Evolutionary conservation across 345 rosid genomes (phyloP).

Genomic region (Bruguiera sexangula): DNA sequence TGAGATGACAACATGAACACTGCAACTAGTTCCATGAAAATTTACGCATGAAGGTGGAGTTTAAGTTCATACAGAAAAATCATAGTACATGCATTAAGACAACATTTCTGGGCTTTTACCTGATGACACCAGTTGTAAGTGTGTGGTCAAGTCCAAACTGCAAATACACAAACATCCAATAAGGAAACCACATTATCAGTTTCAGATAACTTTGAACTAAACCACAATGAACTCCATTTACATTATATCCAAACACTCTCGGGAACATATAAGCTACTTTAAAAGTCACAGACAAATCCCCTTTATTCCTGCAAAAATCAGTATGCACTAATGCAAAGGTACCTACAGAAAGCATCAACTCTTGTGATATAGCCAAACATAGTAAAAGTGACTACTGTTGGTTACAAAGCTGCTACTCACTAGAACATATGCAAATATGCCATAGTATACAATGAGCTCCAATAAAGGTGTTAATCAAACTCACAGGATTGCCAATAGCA

Average conservation of each 20-base stretch:
- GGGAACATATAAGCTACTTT: neutral
- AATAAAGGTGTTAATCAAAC: slow-evolving; percentile 20
- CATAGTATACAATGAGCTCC: neutral
- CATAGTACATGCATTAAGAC: neutral
- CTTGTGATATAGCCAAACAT: neutral
- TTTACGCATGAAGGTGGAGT: neutral
- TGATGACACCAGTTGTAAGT: slow-evolving; percentile 92
- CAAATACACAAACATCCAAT: slow-evolving; percentile 18
- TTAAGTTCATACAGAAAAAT: too few species aligned
- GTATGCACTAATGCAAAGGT: too few species aligned
- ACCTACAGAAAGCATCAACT: too few species aligned
- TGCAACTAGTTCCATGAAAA: neutral
- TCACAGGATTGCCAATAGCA: slow-evolving; percentile 97
- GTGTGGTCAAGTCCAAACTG: slow-evolving; percentile 99
- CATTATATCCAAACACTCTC: neutral
- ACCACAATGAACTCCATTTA: neutral
- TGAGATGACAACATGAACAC: too few species aligned
- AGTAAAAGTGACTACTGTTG: neutral
- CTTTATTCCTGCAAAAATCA: too few species aligned
- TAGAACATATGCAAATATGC: neutral
- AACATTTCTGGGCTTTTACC: slow-evolving; percentile 37
- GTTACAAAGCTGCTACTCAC: neutral
- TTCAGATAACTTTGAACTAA: neutral
- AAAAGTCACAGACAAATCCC: neutral
- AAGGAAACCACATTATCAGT: slow-evolving; percentile 7